Conservation (phyloP, 2,329 filamentous ascomycete species). For the Beauveria pseudobassiana region DNA sequence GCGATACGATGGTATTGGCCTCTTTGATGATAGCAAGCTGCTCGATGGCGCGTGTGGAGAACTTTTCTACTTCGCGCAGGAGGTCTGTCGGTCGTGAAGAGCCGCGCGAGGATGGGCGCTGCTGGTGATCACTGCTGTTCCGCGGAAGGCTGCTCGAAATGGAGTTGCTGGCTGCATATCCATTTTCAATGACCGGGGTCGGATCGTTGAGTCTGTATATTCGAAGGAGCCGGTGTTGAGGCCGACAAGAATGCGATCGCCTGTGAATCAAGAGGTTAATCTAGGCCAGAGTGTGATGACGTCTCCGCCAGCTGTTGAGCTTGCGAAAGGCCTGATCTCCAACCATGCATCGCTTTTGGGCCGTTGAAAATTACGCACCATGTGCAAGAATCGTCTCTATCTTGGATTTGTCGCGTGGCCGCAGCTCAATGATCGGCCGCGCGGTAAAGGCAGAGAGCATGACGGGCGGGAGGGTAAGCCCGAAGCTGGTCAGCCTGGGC, state of each 20-base stretch:
- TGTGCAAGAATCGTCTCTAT: conserved; percentile 94
- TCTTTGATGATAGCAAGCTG: conserved; percentile 96
- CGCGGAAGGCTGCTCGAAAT: conserved; percentile 20
- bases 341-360: background rate
- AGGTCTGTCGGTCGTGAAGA: conserved; percentile 63
- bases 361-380: conserved; percentile 42
- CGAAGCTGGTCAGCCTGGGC: conserved; percentile 20
- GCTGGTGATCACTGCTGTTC: conserved; percentile 18
- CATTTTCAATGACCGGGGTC: conserved; percentile 26
- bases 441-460: conserved; percentile 99
- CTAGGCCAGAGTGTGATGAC: background rate
- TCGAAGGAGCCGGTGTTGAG: conserved; percentile 83
- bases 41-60: conserved; percentile 82
- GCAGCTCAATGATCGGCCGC: conserved; percentile 93
- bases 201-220: conserved; percentile 85
- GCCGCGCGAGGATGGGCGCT: conserved; percentile 22
- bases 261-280: conserved; percentile 31
- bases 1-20: conserved; percentile 79
- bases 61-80: conserved; percentile 86
- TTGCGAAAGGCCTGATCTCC: background rate
- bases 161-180: conserved; percentile 16
- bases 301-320: background rate
- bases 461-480: conserved; percentile 36
- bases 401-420: conserved; percentile 88
- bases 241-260: conserved; percentile 86